Conservation (phyloP, 306 rosid genomes). For the Ormosia emarginata region DNA sequence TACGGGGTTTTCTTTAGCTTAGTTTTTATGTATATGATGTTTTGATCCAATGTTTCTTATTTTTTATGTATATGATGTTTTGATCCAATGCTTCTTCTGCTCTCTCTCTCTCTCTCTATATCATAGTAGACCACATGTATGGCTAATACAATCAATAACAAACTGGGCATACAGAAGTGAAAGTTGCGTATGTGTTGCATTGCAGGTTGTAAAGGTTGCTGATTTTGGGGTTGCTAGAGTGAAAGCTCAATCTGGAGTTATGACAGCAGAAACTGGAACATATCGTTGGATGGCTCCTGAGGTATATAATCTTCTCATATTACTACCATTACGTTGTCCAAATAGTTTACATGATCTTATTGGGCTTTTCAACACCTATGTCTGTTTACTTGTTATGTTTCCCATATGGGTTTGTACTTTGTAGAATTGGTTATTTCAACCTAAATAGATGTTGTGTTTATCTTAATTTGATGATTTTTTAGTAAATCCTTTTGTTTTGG, state of each 20-base stretch:
- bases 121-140: not conserved
- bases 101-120: not conserved
- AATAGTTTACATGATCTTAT: constrained; percentile 23
- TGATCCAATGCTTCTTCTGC: not conserved
- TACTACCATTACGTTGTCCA: constrained; percentile 4
- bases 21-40: not conserved
- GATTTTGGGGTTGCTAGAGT: constrained; percentile 99
- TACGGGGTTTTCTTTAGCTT: constrained; percentile 33
- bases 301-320: constrained; percentile 38
- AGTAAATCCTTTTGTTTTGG: not conserved
- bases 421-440: not conserved
- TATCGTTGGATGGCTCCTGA: constrained; percentile 99
- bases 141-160: not conserved
- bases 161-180: not conserved
- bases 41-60: not conserved
- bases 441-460: not conserved
- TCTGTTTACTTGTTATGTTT: not conserved
- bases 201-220: constrained; percentile 92
- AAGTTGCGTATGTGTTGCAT: constrained; percentile 9
- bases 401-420: not conserved
- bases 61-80: not conserved
- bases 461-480: not conserved
- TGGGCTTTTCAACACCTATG: not conserved
- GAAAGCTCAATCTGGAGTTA: constrained; percentile 88
- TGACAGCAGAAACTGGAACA: constrained; percentile 99